A percentile compares a stretch with the other conserved stretches of the same genome.
Conservation (phyloP, 2,329 filamentous ascomycete genomes). For the Colletotrichum liaoningense region DNA sequence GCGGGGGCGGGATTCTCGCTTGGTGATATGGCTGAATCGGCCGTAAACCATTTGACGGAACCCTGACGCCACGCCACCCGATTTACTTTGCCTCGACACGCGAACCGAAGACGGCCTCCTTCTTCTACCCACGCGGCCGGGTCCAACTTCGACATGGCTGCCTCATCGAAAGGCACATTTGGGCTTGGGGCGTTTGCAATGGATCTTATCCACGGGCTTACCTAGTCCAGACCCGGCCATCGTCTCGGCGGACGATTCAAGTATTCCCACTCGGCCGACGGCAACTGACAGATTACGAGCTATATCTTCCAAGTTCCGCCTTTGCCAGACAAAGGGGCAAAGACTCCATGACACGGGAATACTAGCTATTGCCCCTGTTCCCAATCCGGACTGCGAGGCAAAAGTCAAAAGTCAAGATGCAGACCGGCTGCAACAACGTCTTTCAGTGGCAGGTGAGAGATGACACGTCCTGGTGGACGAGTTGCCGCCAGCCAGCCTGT, state of each 20-base stretch:
- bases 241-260: neutral
- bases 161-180: neutral
- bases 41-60: slow-evolving; percentile 24
- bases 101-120: slow-evolving; percentile 25
- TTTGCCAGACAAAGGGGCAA: neutral
- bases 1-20: slow-evolving; percentile 11
- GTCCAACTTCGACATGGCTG: slow-evolving; percentile 15
- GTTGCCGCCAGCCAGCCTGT: slow-evolving; percentile 4
- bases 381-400: neutral
- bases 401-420: slow-evolving; percentile 2
- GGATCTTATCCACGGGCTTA: neutral
- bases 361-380: neutral
- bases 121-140: slow-evolving; percentile 8
- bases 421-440: slow-evolving; percentile 21
- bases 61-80: slow-evolving; percentile 23
- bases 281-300: slow-evolving; percentile 2
- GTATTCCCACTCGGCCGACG: slow-evolving; percentile 8
- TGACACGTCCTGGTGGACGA: slow-evolving; percentile 21
- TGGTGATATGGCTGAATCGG: slow-evolving; percentile 27
- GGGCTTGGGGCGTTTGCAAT: neutral
- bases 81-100: slow-evolving; percentile 26
- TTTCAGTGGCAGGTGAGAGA: slow-evolving; percentile 19
- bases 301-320: neutral
- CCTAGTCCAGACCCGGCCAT: slow-evolving; percentile 22
- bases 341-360: neutral